A percentile compares a stretch with the other conserved stretches of the same genome.
phyloP scores from a whole-genome alignment of 352 stramenopile genomes.

The Phytophthora meadii region DNA sequence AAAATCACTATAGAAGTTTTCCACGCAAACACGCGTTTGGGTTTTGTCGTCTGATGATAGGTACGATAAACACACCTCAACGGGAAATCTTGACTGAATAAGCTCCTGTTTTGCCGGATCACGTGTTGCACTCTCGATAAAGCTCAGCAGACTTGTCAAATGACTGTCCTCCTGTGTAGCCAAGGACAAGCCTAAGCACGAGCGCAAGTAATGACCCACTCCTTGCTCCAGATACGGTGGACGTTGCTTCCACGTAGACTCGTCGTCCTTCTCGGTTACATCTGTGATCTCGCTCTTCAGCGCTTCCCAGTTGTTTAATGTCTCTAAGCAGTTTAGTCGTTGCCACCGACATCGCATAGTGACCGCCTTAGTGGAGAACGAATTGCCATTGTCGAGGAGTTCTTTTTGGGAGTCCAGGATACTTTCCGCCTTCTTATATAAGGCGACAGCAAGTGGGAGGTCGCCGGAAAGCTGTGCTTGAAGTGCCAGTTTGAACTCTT shows the following conservation, averaged over 20 bases:
- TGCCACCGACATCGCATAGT: constrained; percentile 70
- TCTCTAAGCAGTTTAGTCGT: constrained; percentile 64
- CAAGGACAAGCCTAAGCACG: constrained; percentile 45
- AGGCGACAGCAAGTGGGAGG: constrained; percentile 69
- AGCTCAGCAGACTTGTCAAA: constrained; percentile 33
- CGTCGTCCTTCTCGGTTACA: constrained; percentile 18
- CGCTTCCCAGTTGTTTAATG: constrained; percentile 75
- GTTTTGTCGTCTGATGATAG: constrained; percentile 53
- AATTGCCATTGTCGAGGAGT: constrained; percentile 35
- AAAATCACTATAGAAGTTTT: constrained; percentile 64
- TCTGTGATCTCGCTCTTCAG: constrained; percentile 53
- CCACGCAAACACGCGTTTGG: constrained; percentile 59
- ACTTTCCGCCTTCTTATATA: constrained; percentile 74
- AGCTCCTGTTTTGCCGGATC: constrained; percentile 46
- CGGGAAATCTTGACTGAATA: constrained; percentile 52
- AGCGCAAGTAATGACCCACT: constrained; percentile 58
- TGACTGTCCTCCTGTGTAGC: constrained; percentile 6
- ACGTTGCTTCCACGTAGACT: constrained; percentile 63
- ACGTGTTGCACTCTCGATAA: constrained; percentile 32
- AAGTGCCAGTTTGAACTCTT: constrained; percentile 67
- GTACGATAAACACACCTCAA: constrained; percentile 57
- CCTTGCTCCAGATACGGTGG: constrained; percentile 77
- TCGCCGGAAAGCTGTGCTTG: constrained; percentile 75
- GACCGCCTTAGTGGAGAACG: constrained; percentile 46
- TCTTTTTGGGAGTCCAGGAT: constrained; percentile 53